phyloP scores from a whole-genome alignment of 495 filamentous ascomycete species.

The Trichoderma parareesei region DNA sequence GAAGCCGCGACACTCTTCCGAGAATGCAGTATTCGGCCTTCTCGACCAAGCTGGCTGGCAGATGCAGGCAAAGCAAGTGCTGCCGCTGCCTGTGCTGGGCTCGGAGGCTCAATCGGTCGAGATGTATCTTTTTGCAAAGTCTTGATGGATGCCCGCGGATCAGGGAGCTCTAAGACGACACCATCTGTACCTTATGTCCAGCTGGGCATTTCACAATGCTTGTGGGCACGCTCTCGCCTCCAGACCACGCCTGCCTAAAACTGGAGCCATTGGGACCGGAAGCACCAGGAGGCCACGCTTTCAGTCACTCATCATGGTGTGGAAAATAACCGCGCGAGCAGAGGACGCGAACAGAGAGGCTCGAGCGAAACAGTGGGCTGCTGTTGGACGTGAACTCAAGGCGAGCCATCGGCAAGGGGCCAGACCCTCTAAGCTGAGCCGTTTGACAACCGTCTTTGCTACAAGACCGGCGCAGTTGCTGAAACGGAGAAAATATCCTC shows the following conservation, averaged over 20 bases:
- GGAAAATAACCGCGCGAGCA: not conserved
- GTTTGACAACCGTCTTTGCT: not conserved
- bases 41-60: constrained; percentile 53
- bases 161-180: too few relatives aligned
- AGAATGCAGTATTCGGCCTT: constrained; percentile 70
- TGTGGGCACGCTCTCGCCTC: too few relatives aligned
- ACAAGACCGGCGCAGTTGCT: not conserved
- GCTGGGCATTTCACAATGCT: too few relatives aligned
- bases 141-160: not conserved
- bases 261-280: not conserved
- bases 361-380: not conserved
- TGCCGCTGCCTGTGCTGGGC: constrained; percentile 12
- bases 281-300: not conserved
- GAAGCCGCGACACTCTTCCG: constrained; percentile 79
- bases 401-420: not conserved
- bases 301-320: not conserved
- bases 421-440: not conserved
- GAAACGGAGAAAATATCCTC: not conserved
- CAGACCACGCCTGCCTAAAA: not conserved
- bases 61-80: constrained; percentile 32
- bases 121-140: constrained; percentile 12
- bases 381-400: not conserved
- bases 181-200: too few relatives aligned
- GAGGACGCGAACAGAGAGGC: not conserved
- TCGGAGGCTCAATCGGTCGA: constrained; percentile 7